Base-by-base conservation (phyloP, 768 basidiomycete species). In the Trametes cubensis region DNA sequence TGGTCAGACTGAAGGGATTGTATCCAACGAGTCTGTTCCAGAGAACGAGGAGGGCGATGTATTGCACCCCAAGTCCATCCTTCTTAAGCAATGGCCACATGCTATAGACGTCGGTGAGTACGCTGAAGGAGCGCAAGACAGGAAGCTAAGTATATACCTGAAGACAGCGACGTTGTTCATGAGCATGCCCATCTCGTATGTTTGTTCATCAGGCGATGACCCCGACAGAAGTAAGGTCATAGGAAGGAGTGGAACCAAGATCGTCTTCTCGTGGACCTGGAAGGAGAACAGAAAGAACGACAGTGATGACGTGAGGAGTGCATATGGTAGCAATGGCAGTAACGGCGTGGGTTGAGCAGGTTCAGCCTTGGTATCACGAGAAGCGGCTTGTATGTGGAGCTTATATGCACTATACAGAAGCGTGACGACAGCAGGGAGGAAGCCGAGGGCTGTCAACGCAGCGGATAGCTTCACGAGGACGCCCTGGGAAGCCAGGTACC, bases 241-340 rank as follows among this genome's bases (percentile, higher is more conserved):
- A 0, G 95, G 95, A 65, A 98, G 73, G 21, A 98, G 79, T 3
- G 95, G 94, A 1, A 98, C 71, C 18, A 97, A 72, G 42, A 98
- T 91, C 3, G 89, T 88, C 79, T 97, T 98, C 74, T 98, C 95
- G 73, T 97, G 95, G 41, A 95, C 95, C 70, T 97, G 95, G 75
- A 96, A 96, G 6, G 94, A 95, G 78, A 96, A 95, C 34, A 98
- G 79, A 78, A 96, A 98, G 81, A 98, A 97, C 10, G 94, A 90
- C 80, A 98, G 83, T 0, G 92, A 90, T 1, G 85, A 87, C 7
- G 85, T 87, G 62, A 94, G 82, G 26, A 97, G 79, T 2, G 90
- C 87, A 66, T 92, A 90, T 0, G 90, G 90, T 4, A 98, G 80
- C 2, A 98, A 78, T 0, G 85, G 80, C 23, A 90, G 74, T 26